Conservation (phyloP, 2,329 filamentous ascomycete species). For the Pseudocercospora macadamiae region DNA sequence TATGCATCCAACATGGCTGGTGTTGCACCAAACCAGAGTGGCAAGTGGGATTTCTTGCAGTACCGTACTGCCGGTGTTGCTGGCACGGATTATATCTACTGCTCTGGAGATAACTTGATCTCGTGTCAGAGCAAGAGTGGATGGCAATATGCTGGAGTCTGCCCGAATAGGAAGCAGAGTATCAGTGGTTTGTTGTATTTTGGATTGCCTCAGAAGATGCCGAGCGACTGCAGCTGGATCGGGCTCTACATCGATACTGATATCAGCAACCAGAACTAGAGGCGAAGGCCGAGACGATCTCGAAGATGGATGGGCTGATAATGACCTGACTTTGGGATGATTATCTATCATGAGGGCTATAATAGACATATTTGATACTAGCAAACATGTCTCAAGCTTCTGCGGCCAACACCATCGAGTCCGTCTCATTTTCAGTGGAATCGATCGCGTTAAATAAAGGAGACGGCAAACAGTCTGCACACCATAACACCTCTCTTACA, state of each 20-base stretch:
- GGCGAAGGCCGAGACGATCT: too few relatives aligned
- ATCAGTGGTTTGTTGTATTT: slow-evolving; percentile 19
- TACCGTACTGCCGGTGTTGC: slow-evolving; percentile 10
- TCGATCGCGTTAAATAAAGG: too few relatives aligned
- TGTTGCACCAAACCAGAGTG: slow-evolving; percentile 12
- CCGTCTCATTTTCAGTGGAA: too few relatives aligned
- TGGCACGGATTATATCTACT: slow-evolving; percentile 17
- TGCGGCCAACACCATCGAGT: too few relatives aligned
- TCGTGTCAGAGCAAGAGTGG: slow-evolving; percentile 17
- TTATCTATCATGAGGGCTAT: too few relatives aligned
- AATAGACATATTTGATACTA: too few relatives aligned
- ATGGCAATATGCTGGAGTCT: slow-evolving; percentile 20
- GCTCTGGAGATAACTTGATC: slow-evolving; percentile 19
- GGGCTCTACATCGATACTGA: slow-evolving; percentile 16
- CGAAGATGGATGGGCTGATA: too few relatives aligned
- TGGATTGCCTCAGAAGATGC: slow-evolving; percentile 14
- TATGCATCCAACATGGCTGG: slow-evolving; percentile 19
- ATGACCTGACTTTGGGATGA: too few relatives aligned
- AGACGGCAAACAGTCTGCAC: too few relatives aligned
- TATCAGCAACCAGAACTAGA: slow-evolving; percentile 4
- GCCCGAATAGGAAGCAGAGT: slow-evolving; percentile 17
- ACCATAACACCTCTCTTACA: too few relatives aligned
- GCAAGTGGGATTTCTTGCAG: slow-evolving; percentile 19
- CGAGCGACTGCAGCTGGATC: slow-evolving; percentile 14
- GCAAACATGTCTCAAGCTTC: too few relatives aligned